Evolutionary conservation across 2,329 filamentous ascomycete genomes (phyloP), one percentile per base, ranked within the genome.

Genomic region (Fusarium phyllophilum): DNA sequence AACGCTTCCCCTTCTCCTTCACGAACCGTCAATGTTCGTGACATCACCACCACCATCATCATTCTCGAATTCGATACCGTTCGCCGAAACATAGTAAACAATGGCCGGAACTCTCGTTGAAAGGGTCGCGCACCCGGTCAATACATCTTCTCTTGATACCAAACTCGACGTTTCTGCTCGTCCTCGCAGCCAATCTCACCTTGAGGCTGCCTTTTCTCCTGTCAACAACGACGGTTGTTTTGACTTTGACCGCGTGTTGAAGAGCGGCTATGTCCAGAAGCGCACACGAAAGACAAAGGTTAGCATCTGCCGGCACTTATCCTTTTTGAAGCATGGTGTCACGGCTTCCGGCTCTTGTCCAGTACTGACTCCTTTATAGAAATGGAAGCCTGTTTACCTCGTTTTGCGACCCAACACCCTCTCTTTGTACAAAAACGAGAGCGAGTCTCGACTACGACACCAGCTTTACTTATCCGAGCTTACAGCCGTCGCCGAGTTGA

Each of bases 201-300:
- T 92, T 48, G 90, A 93, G 74, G 87, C 91, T 26, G 87, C 91
- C 22, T 91, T 94, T 79, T 96, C 94, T 36, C 94, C 95, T 9
- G 94, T 98, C 73, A 97, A 96, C 80, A 92, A 97, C 82, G 95
- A 97, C 82, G 96, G 96, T 72, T 96, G 94, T 82, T 99, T 97
- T 82, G 95, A 96, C 79, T 97, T 97, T 79, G 96, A 99, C 82
- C 92, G 95, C 57, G 94, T 98, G 62, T 89, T 98, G 82, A 98
- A 97, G 85, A 91, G 92, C 65, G 95, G 96, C 67, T 93, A 92
- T 75, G 91, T 97, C 44, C 89, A 93, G 79, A 97, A 97, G 84
- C 91, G 96, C 76, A 97, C 95, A 24, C 93, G 95, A 78, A 97
- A 96, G 86, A 98, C 96, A 68, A 97, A 97, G 91, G 94, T 95